Percentiles rank a stretch among this genome's conserved stretches.
Conservation (phyloP, 768 basidiomycete genomes). For the Mycena epipterygia region DNA sequence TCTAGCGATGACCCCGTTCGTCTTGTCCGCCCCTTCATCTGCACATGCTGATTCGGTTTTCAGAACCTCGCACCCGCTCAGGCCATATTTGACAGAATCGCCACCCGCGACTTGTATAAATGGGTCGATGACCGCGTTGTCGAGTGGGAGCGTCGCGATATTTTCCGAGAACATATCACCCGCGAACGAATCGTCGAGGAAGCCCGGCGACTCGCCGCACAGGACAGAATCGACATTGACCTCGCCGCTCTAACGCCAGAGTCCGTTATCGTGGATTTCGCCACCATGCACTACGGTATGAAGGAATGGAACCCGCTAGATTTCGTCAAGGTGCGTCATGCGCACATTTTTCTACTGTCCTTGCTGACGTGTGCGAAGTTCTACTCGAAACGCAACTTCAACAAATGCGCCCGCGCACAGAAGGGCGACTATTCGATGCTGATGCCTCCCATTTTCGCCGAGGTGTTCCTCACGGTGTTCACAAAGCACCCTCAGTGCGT, state of each 20-base stretch:
- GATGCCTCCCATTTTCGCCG: constrained; percentile 76
- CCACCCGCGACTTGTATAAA: constrained; percentile 75
- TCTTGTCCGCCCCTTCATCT: neutral
- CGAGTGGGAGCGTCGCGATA: constrained; percentile 53
- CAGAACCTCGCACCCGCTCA: constrained; percentile 74
- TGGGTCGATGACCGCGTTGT: constrained; percentile 55
- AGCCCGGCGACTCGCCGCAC: constrained; percentile 37
- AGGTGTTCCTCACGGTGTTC: constrained; percentile 77
- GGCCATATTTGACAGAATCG: constrained; percentile 73
- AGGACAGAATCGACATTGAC: constrained; percentile 42
- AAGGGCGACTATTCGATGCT: constrained; percentile 74
- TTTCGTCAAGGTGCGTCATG: no score
- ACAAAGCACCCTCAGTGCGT: constrained; percentile 68
- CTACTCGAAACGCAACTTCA: constrained; percentile 75
- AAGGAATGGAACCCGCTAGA: constrained; percentile 77
- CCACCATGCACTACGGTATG: constrained; percentile 85
- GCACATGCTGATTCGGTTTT: neutral
- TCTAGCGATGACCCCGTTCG: constrained; percentile 64
- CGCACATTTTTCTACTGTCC: no score
- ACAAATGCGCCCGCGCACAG: constrained; percentile 57
- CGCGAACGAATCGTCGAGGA: constrained; percentile 57
- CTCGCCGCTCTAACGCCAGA: constrained; percentile 26
- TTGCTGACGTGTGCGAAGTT: no score
- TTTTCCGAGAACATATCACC: constrained; percentile 57
- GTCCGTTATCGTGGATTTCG: constrained; percentile 74